These are phyloP conservation scores for Phytophthora pseudosyringae DNA, from an alignment of 352 stramenopile species.

Conservation along the genomic window DNA sequence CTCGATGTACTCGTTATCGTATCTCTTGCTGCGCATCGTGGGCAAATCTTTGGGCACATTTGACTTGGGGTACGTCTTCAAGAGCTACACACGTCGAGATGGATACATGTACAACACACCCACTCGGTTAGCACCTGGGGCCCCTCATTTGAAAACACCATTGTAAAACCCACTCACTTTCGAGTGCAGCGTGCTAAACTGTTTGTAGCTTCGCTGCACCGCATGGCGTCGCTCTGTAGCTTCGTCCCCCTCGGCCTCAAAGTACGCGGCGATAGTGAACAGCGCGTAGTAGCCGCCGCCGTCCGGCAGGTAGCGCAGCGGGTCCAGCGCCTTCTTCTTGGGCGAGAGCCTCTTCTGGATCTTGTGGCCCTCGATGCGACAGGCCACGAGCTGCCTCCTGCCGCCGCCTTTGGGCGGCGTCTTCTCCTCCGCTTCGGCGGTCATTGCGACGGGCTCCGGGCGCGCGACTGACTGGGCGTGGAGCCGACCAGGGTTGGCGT, in stretches of 20 bases:
- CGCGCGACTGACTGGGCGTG: not conserved
- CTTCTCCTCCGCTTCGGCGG: conserved; percentile 15
- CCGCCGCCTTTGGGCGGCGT: conserved; percentile 6
- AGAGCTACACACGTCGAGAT: conserved; percentile 41
- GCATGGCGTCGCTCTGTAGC: conserved; percentile 38
- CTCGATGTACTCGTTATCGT: conserved; percentile 80
- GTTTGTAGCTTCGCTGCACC: conserved; percentile 72
- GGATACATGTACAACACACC: not conserved
- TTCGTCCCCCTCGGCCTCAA: conserved; percentile 43
- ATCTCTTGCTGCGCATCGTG: conserved; percentile 72
- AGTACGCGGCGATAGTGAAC: conserved; percentile 62
- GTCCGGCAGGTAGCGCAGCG: conserved; percentile 71
- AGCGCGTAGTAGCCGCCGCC: conserved; percentile 58
- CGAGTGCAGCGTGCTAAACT: conserved; percentile 62
- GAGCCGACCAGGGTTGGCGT: not conserved
- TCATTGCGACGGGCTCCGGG: conserved; percentile 7
- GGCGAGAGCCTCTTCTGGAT: conserved; percentile 68
- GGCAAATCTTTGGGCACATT: conserved; percentile 66
- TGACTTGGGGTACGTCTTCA: conserved; percentile 81
- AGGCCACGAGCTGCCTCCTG: conserved; percentile 44
- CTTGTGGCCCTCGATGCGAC: conserved; percentile 62
- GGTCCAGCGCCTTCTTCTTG: conserved; percentile 78
- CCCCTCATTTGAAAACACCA: not conserved
- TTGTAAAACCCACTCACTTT: conserved; percentile 32
- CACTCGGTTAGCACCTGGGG: not conserved